Percentiles rank a stretch among this genome's conserved stretches.
phyloP scores from a whole-genome alignment of 2,329 filamentous ascomycete genomes.

The Venturia oleaginea region DNA sequence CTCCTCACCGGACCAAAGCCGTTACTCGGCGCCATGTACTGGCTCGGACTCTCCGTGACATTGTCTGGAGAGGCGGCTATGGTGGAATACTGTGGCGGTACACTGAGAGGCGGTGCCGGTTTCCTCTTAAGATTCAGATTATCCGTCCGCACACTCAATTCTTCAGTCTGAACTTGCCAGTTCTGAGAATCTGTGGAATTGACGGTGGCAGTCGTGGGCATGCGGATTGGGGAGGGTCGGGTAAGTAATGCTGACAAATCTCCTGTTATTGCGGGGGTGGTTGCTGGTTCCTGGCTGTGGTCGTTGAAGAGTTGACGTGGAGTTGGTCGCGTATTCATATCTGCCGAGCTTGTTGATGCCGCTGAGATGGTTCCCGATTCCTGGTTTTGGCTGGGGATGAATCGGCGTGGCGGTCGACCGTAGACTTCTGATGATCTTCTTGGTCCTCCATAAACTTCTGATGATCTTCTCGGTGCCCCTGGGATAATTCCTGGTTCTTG shows the following conservation, averaged over 20 bases:
- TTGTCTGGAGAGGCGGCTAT: background rate
- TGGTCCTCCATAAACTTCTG: no score
- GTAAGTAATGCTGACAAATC: background rate
- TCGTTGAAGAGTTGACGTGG: background rate
- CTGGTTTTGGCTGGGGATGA: background rate
- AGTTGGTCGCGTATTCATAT: background rate
- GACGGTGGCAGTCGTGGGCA: background rate
- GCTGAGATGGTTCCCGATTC: background rate
- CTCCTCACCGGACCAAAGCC: conserved; percentile 6
- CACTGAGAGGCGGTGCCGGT: background rate
- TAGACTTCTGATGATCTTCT: background rate
- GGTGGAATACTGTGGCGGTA: conserved; percentile 11
- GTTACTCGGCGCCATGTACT: conserved; percentile 8
- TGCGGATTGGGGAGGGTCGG: background rate
- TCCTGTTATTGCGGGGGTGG: background rate
- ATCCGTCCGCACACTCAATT: background rate
- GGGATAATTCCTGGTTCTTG: background rate
- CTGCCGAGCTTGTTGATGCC: background rate
- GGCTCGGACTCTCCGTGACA: conserved; percentile 5
- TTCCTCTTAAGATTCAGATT: background rate
- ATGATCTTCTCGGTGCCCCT: no score
- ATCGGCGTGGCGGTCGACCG: background rate
- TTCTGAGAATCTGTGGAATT: background rate
- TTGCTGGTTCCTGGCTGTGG: background rate
- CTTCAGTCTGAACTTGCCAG: background rate